Evolutionary conservation across 768 basidiomycete genomes (phyloP).

Genomic region (Kwoniella sp.): DNA sequence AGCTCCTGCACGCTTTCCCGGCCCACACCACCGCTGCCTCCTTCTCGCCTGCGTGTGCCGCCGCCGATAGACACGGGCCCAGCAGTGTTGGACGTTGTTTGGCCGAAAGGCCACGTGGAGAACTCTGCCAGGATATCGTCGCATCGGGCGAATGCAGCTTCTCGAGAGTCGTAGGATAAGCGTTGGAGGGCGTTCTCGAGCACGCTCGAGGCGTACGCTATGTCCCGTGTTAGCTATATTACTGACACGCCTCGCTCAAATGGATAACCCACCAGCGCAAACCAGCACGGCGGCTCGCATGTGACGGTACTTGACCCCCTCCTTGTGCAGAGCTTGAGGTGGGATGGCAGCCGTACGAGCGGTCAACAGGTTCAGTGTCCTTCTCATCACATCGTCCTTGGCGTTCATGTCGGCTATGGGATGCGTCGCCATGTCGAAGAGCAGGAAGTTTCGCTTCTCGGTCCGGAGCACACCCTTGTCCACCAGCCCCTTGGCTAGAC

Average conservation of each 20-base stretch:
- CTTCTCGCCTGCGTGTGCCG: conserved; percentile 60
- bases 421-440: conserved; percentile 99
- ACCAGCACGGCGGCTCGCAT: conserved; percentile 77
- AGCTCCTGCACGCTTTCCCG: conserved; percentile 53
- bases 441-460: conserved; percentile 95
- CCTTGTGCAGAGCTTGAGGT: conserved; percentile 63
- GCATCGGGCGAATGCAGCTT: conserved; percentile 85
- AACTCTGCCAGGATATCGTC: conserved; percentile 94
- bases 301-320: conserved; percentile 73
- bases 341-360: conserved; percentile 77
- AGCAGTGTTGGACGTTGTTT: conserved; percentile 50
- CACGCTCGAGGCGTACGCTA: conserved; percentile 87
- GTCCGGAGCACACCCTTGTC: conserved; percentile 99
- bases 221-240: no score
- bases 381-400: conserved; percentile 76
- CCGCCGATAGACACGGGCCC: conserved; percentile 51
- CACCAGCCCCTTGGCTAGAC: conserved; percentile 91
- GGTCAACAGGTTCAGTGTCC: conserved; percentile 73
- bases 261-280: conserved; percentile 60
- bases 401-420: conserved; percentile 88
- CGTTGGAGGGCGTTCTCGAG: conserved; percentile 88
- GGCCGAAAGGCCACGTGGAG: conserved; percentile 78
- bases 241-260: neutral
- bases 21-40: conserved; percentile 44
- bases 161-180: conserved; percentile 85